Base-by-base conservation (phyloP, 1,139 yeast species). In the Candida tropicalis region DNA sequence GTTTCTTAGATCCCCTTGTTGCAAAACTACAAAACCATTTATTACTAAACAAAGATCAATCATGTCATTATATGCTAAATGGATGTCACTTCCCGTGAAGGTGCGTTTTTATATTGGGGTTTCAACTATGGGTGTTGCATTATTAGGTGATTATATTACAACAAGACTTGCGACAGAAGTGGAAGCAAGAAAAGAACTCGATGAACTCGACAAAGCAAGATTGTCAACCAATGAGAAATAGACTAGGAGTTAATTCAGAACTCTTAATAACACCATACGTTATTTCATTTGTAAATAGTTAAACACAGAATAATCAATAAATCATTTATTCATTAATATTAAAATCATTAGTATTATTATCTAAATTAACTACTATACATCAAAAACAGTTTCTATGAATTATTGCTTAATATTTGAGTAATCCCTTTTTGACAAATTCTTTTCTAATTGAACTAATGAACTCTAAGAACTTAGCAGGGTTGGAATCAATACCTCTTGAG, bases 381-480 rank as follows among this genome's bases (percentile, higher is more conserved):
- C n/a, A 18, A 16, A 7, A 7, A 29, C n/a, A n/a, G n/a, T n/a
- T n/a, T n/a, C n/a, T n/a, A n/a, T n/a, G n/a, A n/a, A n/a, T n/a
- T n/a, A n/a, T n/a, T n/a, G 10, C 13, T 31, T 41, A 50, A 40
- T 48, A 51, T 39, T 48, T 51, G 16, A 67, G 62, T 50, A 68
- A 56, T 32, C 65, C 64, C 43, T 60, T 64, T 43, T 55, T 48
- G 38, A 61, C 59, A 49, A 60, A 73, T 39, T 69, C 73, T 57
- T 68, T 73, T 61, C 75, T 68, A 40, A 65, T 62, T 33, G 70
- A 66, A 40, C 75, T 66, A 67, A 82, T 82, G 59, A 75, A 87
- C 63, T 87, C 95, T 65, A 87, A 83, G 66, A 88, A 87, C 54
- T 76, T 81, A 45, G 95, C 95, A 42, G 93, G 95, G 61, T 85